Percentiles rank a stretch among this genome's conserved stretches.
Evolutionary conservation across 139 green algal genomes (phyloP).

Genomic region (Chlorella sp.): DNA sequence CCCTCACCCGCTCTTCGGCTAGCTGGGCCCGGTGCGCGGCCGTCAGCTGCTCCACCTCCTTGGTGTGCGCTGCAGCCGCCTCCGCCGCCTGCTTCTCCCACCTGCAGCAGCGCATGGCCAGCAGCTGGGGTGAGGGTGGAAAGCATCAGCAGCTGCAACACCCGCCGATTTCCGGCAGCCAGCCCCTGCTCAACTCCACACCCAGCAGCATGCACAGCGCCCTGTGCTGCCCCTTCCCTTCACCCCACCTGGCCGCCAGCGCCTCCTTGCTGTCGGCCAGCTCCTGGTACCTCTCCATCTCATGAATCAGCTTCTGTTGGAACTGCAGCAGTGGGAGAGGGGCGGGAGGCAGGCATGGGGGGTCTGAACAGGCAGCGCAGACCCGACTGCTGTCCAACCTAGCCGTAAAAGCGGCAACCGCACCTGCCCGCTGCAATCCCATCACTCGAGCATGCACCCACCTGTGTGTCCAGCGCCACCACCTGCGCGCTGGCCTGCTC

Average conservation of each 20-base stretch:
- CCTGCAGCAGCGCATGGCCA: no score
- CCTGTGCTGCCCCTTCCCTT: no score
- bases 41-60: conserved; percentile 7
- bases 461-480: conserved; percentile 76
- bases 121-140: no score
- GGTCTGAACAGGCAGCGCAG: no score
- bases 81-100: conserved; percentile 15
- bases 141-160: no score
- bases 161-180: no score
- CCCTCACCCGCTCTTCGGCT: conserved; percentile 73
- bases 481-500: conserved; percentile 61
- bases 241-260: conserved; percentile 12
- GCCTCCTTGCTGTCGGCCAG: conserved; percentile 33
- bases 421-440: no score
- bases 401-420: no score
- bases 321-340: conserved; percentile 38
- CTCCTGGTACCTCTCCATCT: conserved; percentile 89
- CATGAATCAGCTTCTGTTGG: conserved; percentile 86
- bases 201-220: no score
- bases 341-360: no score
- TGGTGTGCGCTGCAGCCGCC: background rate
- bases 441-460: conserved; percentile 20
- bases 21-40: conserved; percentile 51
- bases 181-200: no score
- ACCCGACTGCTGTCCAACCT: no score